Evolutionary conservation across 2,329 filamentous ascomycete species (phyloP), one percentile per base, ranked within the genome.

Genomic region (Zymoseptoria ardabiliae): DNA sequence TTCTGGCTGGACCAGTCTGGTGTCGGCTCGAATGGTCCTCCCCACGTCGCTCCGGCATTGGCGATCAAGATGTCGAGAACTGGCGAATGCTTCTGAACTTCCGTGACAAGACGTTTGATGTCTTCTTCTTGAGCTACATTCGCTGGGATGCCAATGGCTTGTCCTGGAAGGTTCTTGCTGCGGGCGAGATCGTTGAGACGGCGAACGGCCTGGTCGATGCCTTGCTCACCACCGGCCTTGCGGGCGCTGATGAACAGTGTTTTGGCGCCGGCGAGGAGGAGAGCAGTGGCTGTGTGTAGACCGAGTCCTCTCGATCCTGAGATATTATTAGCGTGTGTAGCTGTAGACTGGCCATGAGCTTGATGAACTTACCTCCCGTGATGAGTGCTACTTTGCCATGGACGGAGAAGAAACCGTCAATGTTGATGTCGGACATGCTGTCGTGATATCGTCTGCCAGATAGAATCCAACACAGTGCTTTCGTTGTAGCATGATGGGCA

Each of bases 191-290:
- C 84, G 76, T 96, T 96, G 66, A 97, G 87, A 2, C 86, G 84
- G 13, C 81, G 80, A 67, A 86, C 88, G 53, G 92, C 92, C 56
- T 82, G 80, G 19, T 90, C 86, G 79, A 91, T 96, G 62, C 89
- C 91, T 30, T 81, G 68, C 19, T 65, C 63, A 20, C 74, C 76
- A 22, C 68, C 72, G 59, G 87, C 85, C 79, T 96, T 96, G 75
- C 92, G 90, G 30, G 90, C 94, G 22, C 90, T 91, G 76, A 96
- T 95, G 83, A 96, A 95, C 65, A 96, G 87, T 70, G 89, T 91
- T 66, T 87, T 83, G 69, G 87, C 89, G 66, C 92, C 92, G 55
- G 91, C 89, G 78, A 96, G 90, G 64, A 96, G 85, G 70, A 96
- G 83, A 45, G 65, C 66, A 1, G 62, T 68, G 49, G 91, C 90